Evolutionary conservation across 2,329 filamentous ascomycete genomes (phyloP).

Genomic region (Fusarium sulawesiense): DNA sequence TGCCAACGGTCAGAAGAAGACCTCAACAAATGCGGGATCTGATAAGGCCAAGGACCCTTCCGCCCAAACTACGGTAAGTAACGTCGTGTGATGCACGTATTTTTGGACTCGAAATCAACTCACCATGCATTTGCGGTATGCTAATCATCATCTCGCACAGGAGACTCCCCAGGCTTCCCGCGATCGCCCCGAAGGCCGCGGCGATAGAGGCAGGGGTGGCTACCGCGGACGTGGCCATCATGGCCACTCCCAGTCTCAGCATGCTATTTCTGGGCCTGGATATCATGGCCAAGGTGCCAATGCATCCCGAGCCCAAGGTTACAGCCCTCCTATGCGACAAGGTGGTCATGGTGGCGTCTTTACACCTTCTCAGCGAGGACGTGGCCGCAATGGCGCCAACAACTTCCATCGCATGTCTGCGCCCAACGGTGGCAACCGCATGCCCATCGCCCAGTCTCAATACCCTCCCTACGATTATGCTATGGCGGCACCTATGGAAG

Average conservation of each 20-base stretch:
- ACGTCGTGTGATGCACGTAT: background rate
- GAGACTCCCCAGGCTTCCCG: constrained; percentile 46
- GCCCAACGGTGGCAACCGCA: constrained; percentile 51
- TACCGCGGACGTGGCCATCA: constrained; percentile 60
- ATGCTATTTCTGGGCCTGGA: constrained; percentile 40
- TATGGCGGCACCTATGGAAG: constrained; percentile 54
- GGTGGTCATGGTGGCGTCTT: constrained; percentile 52
- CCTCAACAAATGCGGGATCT: constrained; percentile 46
- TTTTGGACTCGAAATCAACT: background rate
- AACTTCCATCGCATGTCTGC: constrained; percentile 56
- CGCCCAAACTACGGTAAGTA: constrained; percentile 55
- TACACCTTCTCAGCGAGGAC: constrained; percentile 51
- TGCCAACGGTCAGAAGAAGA: constrained; percentile 57
- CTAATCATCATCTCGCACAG: constrained; percentile 34
- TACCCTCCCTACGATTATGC: constrained; percentile 55
- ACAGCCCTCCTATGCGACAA: constrained; percentile 60
- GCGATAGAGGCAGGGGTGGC: constrained; percentile 57
- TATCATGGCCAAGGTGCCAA: constrained; percentile 53
- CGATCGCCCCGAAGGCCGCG: constrained; percentile 54
- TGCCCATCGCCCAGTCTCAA: constrained; percentile 53
- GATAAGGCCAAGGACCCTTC: constrained; percentile 58
- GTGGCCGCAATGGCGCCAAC: constrained; percentile 50
- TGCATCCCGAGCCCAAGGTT: constrained; percentile 52
- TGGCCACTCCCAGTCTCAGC: constrained; percentile 51
- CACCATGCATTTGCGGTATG: background rate